Evolutionary conservation across 345 rosid genomes (phyloP), one percentile per base, ranked within the genome.

Genomic region (Pugionium dolabratum): DNA sequence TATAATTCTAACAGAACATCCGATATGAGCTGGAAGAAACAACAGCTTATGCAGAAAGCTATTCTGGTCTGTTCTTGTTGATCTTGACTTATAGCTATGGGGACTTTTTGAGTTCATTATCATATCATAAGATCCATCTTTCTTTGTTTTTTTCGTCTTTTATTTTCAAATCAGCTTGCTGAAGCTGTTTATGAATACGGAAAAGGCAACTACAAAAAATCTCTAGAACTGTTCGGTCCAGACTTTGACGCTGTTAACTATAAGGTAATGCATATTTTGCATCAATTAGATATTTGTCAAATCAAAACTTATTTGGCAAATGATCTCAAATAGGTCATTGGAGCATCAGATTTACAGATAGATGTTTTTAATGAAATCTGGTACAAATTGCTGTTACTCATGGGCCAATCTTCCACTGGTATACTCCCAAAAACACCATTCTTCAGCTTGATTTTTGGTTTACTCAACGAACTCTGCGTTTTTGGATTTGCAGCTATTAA

Each of bases 281-380:
- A 47, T 57, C 7, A 18, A 36, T 28, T 34, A 66, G 46, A 50
- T 11, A 40, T 4, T 18, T 6, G 2, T 39, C 39, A 32, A 6
- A 41, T 18, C 27, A 25, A 36, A 28, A 18, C 32, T 40, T 52
- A 30, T 2, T 7, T 3, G 27, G 9, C 2, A 39, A 63, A 40
- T 74, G 2, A 55, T 42, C 0, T 54, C 27, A 54, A 34, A 41
- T 73, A 91, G 98, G 74, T 79, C 31, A 83, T 85, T 7, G 94
- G 91, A 54, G 97, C 94, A 72, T 91, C 98, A 1, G 92, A 78
- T 70, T 89, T 86, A 78, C 92, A 86, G 71, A 79, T 83, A 0
- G 98, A 89, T 62, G 96, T 91, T 33, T 89, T 87, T 48, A 82
- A 81, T 39, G 96, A 91, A 72, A 82, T 91, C 5, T 91, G 89